Conservation (phyloP, 306 rosid species). For the Nissolia schottii region DNA sequence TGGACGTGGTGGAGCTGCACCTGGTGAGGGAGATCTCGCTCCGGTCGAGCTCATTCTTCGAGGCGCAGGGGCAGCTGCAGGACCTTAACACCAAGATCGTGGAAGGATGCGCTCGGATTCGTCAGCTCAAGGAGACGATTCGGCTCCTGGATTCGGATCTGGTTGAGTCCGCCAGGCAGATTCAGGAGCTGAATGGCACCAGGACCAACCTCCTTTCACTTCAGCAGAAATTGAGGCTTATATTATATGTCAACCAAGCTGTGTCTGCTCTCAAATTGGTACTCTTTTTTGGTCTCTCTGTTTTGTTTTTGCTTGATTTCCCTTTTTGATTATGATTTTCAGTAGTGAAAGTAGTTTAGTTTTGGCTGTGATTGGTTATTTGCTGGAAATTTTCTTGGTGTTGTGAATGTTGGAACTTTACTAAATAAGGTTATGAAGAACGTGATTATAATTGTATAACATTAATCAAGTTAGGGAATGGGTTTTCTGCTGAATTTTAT, state of each 20-base stretch:
- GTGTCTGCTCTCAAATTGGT: slow-evolving; percentile 94
- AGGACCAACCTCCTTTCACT: slow-evolving; percentile 76
- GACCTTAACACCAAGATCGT: slow-evolving; percentile 84
- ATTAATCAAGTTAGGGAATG: not conserved
- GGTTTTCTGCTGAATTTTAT: not conserved
- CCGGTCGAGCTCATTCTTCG: slow-evolving; percentile 96
- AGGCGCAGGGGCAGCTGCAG: slow-evolving; percentile 92
- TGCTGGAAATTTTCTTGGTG: not conserved
- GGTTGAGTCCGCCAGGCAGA: slow-evolving; percentile 78
- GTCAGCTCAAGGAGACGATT: slow-evolving; percentile 77
- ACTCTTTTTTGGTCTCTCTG: not conserved
- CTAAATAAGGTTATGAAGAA: not conserved
- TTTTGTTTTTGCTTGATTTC: not conserved
- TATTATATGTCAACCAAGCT: slow-evolving; percentile 88
- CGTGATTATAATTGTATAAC: not conserved
- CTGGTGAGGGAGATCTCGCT: slow-evolving; percentile 93
- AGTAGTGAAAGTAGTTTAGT: not conserved
- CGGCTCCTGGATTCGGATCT: slow-evolving; percentile 81
- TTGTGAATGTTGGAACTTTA: not conserved
- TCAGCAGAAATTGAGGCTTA: slow-evolving; percentile 83
- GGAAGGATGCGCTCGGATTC: slow-evolving; percentile 72
- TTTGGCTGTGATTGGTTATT: not conserved
- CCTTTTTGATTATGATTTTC: not conserved
- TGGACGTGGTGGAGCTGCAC: slow-evolving; percentile 94
- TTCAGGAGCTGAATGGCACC: slow-evolving; percentile 72